These are phyloP conservation scores for Saturnispora zaruensis DNA, from an alignment of 805 yeast genomes.

Conservation along the genomic window DNA sequence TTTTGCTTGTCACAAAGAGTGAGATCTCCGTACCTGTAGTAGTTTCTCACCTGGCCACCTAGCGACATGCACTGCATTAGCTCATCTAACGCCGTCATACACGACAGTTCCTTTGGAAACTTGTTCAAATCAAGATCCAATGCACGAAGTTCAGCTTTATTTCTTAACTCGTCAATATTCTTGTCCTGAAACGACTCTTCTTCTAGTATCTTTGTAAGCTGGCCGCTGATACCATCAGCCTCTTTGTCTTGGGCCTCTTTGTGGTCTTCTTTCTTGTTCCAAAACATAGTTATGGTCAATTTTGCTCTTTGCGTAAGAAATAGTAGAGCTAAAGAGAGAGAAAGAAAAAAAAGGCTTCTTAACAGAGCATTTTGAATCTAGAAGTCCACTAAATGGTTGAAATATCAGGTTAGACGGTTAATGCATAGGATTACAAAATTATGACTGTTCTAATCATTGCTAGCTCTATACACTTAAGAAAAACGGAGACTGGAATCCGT, in stretches of 20 bases:
- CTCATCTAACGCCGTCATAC: constrained; percentile 82
- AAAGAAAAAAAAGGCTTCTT: background rate
- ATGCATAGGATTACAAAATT: too few relatives aligned
- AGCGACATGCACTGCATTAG: constrained; percentile 77
- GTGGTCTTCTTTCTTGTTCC: background rate
- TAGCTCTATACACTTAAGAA: background rate
- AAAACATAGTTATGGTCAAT: background rate
- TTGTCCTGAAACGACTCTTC: background rate
- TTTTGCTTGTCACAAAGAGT: constrained; percentile 63
- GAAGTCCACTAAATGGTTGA: background rate
- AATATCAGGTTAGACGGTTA: too few relatives aligned
- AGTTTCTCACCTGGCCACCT: constrained; percentile 82
- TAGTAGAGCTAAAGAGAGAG: background rate
- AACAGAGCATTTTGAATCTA: background rate
- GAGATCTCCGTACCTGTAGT: constrained; percentile 76
- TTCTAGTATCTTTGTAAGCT: background rate
- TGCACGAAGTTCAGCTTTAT: constrained; percentile 24
- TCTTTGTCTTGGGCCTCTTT: background rate
- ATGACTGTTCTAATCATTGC: too few relatives aligned
- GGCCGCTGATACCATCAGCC: background rate
- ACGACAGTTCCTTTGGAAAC: constrained; percentile 43
- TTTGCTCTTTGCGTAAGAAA: background rate
- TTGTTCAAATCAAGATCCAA: constrained; percentile 20
- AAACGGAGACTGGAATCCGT: background rate
- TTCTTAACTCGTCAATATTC: constrained; percentile 17